Conservation (phyloP, 2,329 filamentous ascomycete genomes). For the Huntiella savannae region DNA sequence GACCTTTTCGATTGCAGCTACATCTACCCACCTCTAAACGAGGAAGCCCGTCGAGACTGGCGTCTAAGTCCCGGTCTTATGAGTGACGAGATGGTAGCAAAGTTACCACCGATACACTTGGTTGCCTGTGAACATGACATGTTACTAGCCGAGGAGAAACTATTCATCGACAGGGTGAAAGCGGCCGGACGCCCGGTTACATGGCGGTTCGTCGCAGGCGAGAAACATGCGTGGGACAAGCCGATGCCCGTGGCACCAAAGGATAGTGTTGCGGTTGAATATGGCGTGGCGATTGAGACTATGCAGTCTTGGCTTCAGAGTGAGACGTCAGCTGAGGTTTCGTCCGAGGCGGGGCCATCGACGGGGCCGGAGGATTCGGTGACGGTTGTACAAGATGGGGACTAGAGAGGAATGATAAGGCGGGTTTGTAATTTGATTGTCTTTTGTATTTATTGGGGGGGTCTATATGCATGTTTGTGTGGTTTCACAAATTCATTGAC, state of each 20-base stretch:
- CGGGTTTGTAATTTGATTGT: constrained; percentile 2
- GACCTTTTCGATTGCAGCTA: constrained; percentile 45
- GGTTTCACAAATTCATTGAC: neutral
- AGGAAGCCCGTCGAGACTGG: constrained; percentile 29
- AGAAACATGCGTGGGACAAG: constrained; percentile 31
- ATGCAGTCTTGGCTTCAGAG: constrained; percentile 14
- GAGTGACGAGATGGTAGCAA: constrained; percentile 29
- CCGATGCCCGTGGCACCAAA: constrained; percentile 26
- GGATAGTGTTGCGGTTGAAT: constrained; percentile 26
- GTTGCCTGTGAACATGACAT: constrained; percentile 48
- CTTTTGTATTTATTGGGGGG: neutral
- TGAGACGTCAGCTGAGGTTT: neutral
- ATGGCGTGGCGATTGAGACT: constrained; percentile 23
- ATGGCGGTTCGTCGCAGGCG: constrained; percentile 25
- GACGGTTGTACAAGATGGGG: neutral
- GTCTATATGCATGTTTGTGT: neutral
- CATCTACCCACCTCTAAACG: constrained; percentile 31
- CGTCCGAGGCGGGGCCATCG: too few species aligned
- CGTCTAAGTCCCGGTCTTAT: constrained; percentile 40
- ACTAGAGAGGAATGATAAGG: neutral
- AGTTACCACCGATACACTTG: constrained; percentile 35
- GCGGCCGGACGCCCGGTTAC: constrained; percentile 18
- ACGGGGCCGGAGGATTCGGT: neutral
- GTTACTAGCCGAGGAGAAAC: constrained; percentile 39
- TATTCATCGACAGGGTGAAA: constrained; percentile 39